A percentile compares a stretch with the other conserved stretches of the same genome.
These are phyloP conservation scores for Suhomyces kunorum DNA, from an alignment of 1,139 yeast species.

Conservation along the genomic window DNA sequence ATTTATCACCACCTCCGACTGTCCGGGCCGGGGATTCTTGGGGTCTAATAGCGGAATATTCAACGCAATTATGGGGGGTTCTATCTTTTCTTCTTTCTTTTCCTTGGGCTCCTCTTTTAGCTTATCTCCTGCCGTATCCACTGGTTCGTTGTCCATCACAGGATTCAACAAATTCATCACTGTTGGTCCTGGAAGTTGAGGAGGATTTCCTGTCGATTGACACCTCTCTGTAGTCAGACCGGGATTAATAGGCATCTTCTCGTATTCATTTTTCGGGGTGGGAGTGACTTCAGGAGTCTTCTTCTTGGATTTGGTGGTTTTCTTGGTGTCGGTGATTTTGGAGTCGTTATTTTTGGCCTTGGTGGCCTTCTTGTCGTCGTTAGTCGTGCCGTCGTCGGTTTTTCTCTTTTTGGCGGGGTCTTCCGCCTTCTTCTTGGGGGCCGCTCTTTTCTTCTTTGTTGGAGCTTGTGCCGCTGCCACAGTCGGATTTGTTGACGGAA, in stretches of 20 bases:
- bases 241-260: constrained; percentile 19
- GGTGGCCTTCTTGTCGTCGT: constrained; percentile 11
- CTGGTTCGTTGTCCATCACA: constrained; percentile 13
- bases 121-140: constrained; percentile 3
- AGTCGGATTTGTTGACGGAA: constrained; percentile 6
- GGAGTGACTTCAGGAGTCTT: constrained; percentile 13
- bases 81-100: constrained; percentile 30
- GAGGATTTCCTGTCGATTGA: constrained; percentile 7
- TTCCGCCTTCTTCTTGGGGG: constrained; percentile 18
- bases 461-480: constrained; percentile 9
- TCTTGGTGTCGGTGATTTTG: constrained; percentile 14
- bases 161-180: constrained; percentile 21
- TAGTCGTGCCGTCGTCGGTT: constrained; percentile 18
- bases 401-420: constrained; percentile 19
- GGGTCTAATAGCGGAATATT: constrained; percentile 58
- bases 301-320: constrained; percentile 13
- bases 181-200: constrained; percentile 21
- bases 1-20: constrained; percentile 74
- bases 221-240: constrained; percentile 25
- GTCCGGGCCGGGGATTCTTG: constrained; percentile 57
- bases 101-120: constrained; percentile 17
- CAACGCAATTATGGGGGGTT: constrained; percentile 49
- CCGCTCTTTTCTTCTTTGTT: constrained; percentile 16
- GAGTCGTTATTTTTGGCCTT: constrained; percentile 10
- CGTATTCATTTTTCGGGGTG: constrained; percentile 23